These are phyloP conservation scores for Pseudogymnoascus verrucosus DNA, from an alignment of 2,329 filamentous ascomycete genomes.

Conservation along the genomic window DNA sequence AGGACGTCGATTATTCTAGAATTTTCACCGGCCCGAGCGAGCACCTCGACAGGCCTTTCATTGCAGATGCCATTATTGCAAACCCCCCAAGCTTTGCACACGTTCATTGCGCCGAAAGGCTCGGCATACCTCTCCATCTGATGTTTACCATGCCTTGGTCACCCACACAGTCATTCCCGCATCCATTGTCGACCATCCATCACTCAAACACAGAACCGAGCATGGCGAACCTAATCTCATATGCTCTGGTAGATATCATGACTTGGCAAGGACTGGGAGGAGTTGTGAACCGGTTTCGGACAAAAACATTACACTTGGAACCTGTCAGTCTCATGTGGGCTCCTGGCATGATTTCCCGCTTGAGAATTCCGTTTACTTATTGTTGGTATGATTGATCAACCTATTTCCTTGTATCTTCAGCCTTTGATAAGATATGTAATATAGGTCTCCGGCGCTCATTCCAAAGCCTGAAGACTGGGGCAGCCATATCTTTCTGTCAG, in stretches of 20 bases:
- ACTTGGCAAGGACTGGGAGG: constrained; percentile 77
- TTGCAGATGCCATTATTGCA: constrained; percentile 74
- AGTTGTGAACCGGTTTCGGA: constrained; percentile 80
- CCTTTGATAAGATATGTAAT: constrained; percentile 7
- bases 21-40: constrained; percentile 19
- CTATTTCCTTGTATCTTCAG: background rate
- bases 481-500: constrained; percentile 61
- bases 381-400: constrained; percentile 53
- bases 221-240: constrained; percentile 61
- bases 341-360: constrained; percentile 66
- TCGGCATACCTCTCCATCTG: constrained; percentile 68
- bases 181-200: constrained; percentile 61
- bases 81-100: constrained; percentile 74
- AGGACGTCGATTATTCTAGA: constrained; percentile 10
- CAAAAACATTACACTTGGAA: constrained; percentile 65
- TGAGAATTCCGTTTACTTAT: constrained; percentile 80
- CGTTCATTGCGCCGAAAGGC: constrained; percentile 65
- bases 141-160: constrained; percentile 90
- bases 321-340: constrained; percentile 74
- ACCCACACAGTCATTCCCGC: constrained; percentile 61
- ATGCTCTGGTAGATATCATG: constrained; percentile 62
- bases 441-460: constrained; percentile 64
- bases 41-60: constrained; percentile 48
- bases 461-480: constrained; percentile 73
- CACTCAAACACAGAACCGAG: constrained; percentile 55